phyloP scores from a whole-genome alignment of 2,329 filamentous ascomycete species.

The Fusarium verticillioides region DNA sequence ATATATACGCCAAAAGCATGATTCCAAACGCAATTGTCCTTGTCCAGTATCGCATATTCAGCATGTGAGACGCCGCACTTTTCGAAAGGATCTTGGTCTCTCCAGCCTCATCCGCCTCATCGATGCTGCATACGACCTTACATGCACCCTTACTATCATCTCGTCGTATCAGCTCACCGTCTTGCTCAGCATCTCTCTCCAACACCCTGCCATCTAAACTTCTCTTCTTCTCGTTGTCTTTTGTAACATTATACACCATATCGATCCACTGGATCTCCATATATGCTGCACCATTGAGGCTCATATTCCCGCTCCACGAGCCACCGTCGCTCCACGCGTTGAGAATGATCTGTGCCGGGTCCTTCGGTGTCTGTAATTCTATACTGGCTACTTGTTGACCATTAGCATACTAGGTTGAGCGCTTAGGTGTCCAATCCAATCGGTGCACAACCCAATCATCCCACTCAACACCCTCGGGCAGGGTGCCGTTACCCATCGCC shows the following conservation, averaged over 20 bases:
- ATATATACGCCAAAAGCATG: background rate
- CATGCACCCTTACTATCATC: conserved; percentile 40
- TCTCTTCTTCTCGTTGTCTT: conserved; percentile 20
- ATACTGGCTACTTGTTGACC: conserved; percentile 62
- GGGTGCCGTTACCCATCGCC: conserved; percentile 58
- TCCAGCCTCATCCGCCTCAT: conserved; percentile 47
- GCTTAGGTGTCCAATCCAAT: conserved; percentile 67
- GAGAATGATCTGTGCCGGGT: conserved; percentile 63
- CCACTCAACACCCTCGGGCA: conserved; percentile 59
- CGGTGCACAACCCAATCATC: conserved; percentile 68
- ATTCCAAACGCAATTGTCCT: background rate
- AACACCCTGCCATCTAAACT: background rate
- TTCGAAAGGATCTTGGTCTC: conserved; percentile 40
- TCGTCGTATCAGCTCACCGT: conserved; percentile 49
- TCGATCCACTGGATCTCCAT: conserved; percentile 73
- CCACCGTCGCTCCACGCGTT: conserved; percentile 73
- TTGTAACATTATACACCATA: conserved; percentile 63
- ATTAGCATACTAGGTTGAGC: conserved; percentile 67
- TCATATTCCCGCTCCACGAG: conserved; percentile 70
- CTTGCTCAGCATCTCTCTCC: conserved; percentile 28
- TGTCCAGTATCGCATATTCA: background rate
- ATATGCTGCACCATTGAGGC: conserved; percentile 58
- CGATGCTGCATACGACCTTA: conserved; percentile 49
- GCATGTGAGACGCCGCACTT: conserved; percentile 33
- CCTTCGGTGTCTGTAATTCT: conserved; percentile 65